Conservation (phyloP, 495 filamentous ascomycete genomes). For the Jackrogersella multiformis region DNA sequence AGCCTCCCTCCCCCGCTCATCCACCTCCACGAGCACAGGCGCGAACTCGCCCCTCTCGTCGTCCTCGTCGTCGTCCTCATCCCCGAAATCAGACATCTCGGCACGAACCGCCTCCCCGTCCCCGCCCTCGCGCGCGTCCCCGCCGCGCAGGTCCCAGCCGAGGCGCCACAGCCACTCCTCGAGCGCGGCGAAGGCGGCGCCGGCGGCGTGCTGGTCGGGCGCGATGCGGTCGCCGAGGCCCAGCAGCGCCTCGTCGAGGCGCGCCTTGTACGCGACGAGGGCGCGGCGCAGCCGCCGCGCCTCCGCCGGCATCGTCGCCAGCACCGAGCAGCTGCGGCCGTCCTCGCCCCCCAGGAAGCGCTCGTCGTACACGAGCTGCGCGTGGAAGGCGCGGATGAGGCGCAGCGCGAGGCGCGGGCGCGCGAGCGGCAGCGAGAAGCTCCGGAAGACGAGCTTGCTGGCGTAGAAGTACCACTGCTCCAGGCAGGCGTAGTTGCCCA, state of each 20-base stretch:
- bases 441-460: conserved; percentile 72
- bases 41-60: conserved; percentile 83
- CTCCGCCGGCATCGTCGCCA: conserved; percentile 58
- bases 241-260: conserved; percentile 50
- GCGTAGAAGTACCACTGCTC: conserved; percentile 89
- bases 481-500: conserved; percentile 86
- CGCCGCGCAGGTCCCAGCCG: conserved; percentile 57
- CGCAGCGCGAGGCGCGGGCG: conserved; percentile 66
- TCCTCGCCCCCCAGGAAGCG: conserved; percentile 65
- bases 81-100: conserved; percentile 77
- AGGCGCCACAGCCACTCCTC: conserved; percentile 56
- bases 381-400: conserved; percentile 69
- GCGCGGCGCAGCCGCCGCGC: conserved; percentile 46
- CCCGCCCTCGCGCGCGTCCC: conserved; percentile 64
- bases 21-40: conserved; percentile 80
- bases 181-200: conserved; percentile 52
- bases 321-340: too few species aligned
- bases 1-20: conserved; percentile 58
- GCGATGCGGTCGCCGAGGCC: conserved; percentile 43
- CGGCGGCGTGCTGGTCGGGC: conserved; percentile 47
- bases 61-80: conserved; percentile 85
- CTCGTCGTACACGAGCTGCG: conserved; percentile 76
- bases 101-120: conserved; percentile 82
- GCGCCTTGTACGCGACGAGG: conserved; percentile 55
- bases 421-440: conserved; percentile 65